A percentile compares a stretch with the other conserved stretches of the same genome.
Evolutionary conservation across 2,329 filamentous ascomycete genomes (phyloP).

Genomic region (Fusarium albosuccineum): DNA sequence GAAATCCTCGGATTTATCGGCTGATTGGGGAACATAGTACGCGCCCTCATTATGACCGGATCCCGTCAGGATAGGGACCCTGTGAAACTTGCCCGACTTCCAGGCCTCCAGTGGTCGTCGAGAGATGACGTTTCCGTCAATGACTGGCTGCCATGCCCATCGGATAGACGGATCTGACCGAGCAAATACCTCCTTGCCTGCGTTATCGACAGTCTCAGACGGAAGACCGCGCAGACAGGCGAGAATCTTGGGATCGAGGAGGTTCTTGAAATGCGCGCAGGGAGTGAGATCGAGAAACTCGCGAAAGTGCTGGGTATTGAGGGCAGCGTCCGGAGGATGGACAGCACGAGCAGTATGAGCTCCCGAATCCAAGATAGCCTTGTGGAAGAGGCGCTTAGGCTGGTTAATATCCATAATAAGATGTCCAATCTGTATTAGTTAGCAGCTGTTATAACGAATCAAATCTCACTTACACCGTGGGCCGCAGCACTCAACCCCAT

Average conservation of each 20-base stretch:
- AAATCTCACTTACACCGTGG: constrained; percentile 38
- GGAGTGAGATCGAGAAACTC: constrained; percentile 49
- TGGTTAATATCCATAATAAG: constrained; percentile 51
- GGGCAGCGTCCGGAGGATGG: constrained; percentile 42
- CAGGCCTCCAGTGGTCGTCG: constrained; percentile 48
- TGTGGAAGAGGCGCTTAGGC: constrained; percentile 49
- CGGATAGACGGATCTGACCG: constrained; percentile 47
- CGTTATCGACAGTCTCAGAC: constrained; percentile 41
- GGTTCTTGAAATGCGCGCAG: constrained; percentile 42
- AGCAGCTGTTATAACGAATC: fast-evolving
- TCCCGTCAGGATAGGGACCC: constrained; percentile 49
- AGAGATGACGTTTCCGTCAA: constrained; percentile 48
- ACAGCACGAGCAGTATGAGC: constrained; percentile 48
- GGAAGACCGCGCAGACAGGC: constrained; percentile 43
- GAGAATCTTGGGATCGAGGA: constrained; percentile 45
- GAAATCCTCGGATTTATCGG: constrained; percentile 43
- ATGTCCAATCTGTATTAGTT: constrained; percentile 44
- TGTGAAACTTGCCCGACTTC: constrained; percentile 50
- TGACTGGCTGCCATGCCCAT: constrained; percentile 51
- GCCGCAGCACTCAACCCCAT: constrained; percentile 59
- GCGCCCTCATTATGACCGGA: constrained; percentile 49
- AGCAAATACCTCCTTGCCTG: constrained; percentile 47
- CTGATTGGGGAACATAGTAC: constrained; percentile 42
- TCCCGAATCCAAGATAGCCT: constrained; percentile 51
- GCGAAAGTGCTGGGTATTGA: constrained; percentile 48